These are phyloP conservation scores for Lentinula aciculospora DNA, from an alignment of 768 basidiomycete genomes.

Conservation along the genomic window DNA sequence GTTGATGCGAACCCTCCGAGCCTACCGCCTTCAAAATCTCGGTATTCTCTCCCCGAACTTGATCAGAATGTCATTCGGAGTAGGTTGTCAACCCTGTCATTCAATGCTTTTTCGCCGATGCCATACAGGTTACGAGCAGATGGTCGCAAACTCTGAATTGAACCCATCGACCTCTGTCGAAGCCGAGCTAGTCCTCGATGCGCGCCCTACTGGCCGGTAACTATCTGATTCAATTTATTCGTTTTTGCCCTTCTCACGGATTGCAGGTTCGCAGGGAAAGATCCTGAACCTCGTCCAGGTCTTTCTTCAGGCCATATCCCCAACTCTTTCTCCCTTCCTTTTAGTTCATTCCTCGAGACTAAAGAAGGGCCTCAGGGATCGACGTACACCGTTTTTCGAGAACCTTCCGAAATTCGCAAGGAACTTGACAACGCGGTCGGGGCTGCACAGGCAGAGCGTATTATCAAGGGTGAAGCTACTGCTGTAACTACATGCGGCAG, in stretches of 20 bases:
- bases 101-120: neutral
- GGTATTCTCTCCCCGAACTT: slow-evolving; percentile 52
- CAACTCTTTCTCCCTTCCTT: slow-evolving; percentile 78
- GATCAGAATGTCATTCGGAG: slow-evolving; percentile 48
- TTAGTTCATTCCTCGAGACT: slow-evolving; percentile 61
- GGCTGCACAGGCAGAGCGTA: slow-evolving; percentile 40
- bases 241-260: neutral
- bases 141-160: slow-evolving; percentile 62
- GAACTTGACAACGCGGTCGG: slow-evolving; percentile 66
- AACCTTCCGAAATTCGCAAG: slow-evolving; percentile 49
- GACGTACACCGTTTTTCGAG: slow-evolving; percentile 55
- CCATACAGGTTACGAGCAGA: slow-evolving; percentile 68
- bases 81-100: slow-evolving; percentile 16
- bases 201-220: slow-evolving; percentile 77
- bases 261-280: slow-evolving; percentile 68
- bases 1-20: slow-evolving; percentile 34
- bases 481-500: slow-evolving; percentile 86
- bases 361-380: slow-evolving; percentile 30
- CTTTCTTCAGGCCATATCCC: slow-evolving; percentile 93
- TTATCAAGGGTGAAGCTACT: slow-evolving; percentile 53
- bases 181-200: slow-evolving; percentile 80
- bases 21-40: slow-evolving; percentile 17
- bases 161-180: slow-evolving; percentile 35
- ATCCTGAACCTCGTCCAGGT: slow-evolving; percentile 85
- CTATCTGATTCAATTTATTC: slow-evolving; percentile 10